Conservation (phyloP, 2,329 filamentous ascomycete species). For the Phaeophleospora eucalypticola region DNA sequence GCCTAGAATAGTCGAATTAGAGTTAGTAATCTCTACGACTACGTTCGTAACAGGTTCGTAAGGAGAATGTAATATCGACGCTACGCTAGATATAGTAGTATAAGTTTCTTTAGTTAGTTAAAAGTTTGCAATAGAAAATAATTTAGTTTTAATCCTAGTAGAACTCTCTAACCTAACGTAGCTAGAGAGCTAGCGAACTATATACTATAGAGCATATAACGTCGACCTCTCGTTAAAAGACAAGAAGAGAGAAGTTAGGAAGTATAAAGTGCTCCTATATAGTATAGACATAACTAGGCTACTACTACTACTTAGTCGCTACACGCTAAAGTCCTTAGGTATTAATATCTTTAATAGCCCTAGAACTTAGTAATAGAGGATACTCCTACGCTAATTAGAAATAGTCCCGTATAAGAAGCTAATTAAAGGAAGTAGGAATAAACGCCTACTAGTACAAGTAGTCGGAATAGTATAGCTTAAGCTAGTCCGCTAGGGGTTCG, state of each 20-base stretch:
- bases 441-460: neutral
- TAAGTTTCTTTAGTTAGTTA: conserved; percentile 1
- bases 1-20: neutral
- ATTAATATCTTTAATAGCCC: neutral
- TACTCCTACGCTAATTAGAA: neutral
- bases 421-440: neutral
- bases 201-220: neutral
- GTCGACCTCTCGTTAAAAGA: neutral
- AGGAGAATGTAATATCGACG: neutral
- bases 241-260: neutral
- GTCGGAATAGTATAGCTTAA: neutral
- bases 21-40: neutral
- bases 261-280: neutral
- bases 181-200: neutral
- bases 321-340: neutral
- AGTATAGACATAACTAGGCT: neutral
- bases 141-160: neutral
- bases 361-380: neutral
- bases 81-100: neutral
- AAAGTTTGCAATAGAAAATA: neutral
- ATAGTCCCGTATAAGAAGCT: neutral
- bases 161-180: neutral
- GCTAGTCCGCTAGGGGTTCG: neutral
- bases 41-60: neutral
- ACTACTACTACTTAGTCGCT: neutral